Percentiles rank a stretch among this genome's conserved stretches.
phyloP scores from a whole-genome alignment of 1,284 basidiomycete species.

The Cutaneotrichosporon cyanovorans region DNA sequence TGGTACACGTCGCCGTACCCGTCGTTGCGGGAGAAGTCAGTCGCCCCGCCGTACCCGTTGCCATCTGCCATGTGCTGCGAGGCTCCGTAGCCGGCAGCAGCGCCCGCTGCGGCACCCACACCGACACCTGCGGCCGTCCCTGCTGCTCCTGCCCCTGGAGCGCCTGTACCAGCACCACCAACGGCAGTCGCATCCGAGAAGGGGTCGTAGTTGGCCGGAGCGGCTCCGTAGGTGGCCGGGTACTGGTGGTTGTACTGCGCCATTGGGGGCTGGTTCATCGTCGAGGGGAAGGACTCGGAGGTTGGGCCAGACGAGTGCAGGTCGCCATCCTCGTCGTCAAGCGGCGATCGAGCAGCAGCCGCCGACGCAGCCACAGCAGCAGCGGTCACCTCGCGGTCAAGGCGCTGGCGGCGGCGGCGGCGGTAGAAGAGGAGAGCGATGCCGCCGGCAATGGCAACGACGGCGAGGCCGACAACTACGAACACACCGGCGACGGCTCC shows the following conservation, averaged over 20 bases:
- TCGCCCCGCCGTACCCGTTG: neutral
- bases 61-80: neutral
- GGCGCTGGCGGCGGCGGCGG: constrained; percentile 40
- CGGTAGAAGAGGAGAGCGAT: constrained; percentile 44
- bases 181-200: constrained; percentile 25
- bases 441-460: constrained; percentile 41
- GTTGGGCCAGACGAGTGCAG: constrained; percentile 26
- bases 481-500: constrained; percentile 47
- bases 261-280: constrained; percentile 38
- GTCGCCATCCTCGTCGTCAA: constrained; percentile 44
- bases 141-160: constrained; percentile 16
- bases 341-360: constrained; percentile 36
- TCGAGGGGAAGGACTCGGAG: constrained; percentile 39
- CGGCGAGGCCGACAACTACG: constrained; percentile 47
- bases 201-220: constrained; percentile 42
- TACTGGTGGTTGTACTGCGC: constrained; percentile 43
- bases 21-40: constrained; percentile 8
- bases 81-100: constrained; percentile 1
- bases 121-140: constrained; percentile 8
- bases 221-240: constrained; percentile 31
- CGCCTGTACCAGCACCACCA: constrained; percentile 9
- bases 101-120: constrained; percentile 20
- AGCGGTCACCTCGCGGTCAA: constrained; percentile 46
- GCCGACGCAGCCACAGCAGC: constrained; percentile 44
- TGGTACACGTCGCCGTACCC: constrained; percentile 7